Evolutionary conservation across 306 rosid genomes (phyloP).

Genomic region (Senna siamea): DNA sequence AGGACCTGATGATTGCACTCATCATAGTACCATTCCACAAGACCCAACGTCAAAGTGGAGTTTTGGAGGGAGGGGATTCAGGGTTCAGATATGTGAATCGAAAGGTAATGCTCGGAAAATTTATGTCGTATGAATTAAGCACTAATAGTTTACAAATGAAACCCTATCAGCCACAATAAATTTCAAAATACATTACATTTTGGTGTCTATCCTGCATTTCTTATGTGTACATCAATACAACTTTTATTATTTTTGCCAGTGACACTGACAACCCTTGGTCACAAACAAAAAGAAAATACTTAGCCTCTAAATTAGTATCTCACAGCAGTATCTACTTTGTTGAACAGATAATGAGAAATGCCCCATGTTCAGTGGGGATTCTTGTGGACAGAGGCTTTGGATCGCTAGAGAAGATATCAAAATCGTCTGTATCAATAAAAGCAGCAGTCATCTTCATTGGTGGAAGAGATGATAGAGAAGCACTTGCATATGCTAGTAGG

Average conservation of each 20-base stretch:
- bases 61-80: slow-evolving; percentile 56
- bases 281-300: background rate
- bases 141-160: no score
- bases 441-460: slow-evolving; percentile 83
- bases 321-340: slow-evolving; percentile 2
- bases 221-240: no score
- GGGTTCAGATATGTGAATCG: slow-evolving; percentile 82
- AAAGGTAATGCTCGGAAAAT: slow-evolving; percentile 56
- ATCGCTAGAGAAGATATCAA: slow-evolving; percentile 60
- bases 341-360: slow-evolving; percentile 68
- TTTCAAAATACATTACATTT: no score
- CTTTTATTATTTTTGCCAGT: no score
- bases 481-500: slow-evolving; percentile 66
- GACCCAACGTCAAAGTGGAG: slow-evolving; percentile 59
- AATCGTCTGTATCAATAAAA: slow-evolving; percentile 43
- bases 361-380: slow-evolving; percentile 91
- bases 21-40: slow-evolving; percentile 90
- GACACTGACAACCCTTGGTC: no score
- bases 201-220: no score
- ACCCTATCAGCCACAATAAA: no score
- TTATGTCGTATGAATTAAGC: no score
- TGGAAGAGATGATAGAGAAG: slow-evolving; percentile 93
- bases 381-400: slow-evolving; percentile 94
- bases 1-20: slow-evolving; percentile 73
- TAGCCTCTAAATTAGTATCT: background rate